Evolutionary conservation across 2,329 filamentous ascomycete species (phyloP), one percentile per base, ranked within the genome.

Genomic region (Ilyonectria destructans): DNA sequence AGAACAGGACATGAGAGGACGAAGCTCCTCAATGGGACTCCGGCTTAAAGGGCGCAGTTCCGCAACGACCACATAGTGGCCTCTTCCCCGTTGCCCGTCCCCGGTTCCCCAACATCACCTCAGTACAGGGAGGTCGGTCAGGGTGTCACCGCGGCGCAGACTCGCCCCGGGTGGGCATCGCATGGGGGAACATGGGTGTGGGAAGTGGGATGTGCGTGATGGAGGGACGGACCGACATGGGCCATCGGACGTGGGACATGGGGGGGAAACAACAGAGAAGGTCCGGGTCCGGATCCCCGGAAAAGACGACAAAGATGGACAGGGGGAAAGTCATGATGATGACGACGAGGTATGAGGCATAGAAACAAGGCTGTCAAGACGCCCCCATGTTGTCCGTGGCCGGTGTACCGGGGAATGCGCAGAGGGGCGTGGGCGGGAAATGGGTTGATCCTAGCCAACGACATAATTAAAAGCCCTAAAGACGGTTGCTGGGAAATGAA

Each of bases 211-310:
- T 56, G 58, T 52, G 64, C 49, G 61, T 49, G 56, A 66, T 58
- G 57, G 63, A 65, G 63, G 51, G 57, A 59, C 57, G 57, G 63
- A 33, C 33, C 26, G 49, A 55, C 48, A 66, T 64, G 59, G 57
- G 46, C 40, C 52, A 59, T 52, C 56, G 51, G 45, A 62, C 35
- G 58, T 61, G 58, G 40, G 48, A 54, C 51, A 23, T 62, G 48
- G 69, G 52, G 58, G 60, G 56, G 45, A 54, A 63, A 65, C 43
- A 68, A 60, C 51, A 64, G 54, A 67, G 40, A 51, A 68, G 52
- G 67, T 35, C 73, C 69, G 71, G 73, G 55, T 59, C 73, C 73
- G 73, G 73, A 72, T 65, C 70, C 70, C 70, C 73, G 68, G 73
- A 61, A 57, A 68, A 68, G 31, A 45, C 29, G 45, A 33, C 43